phyloP scores from a whole-genome alignment of 2,329 filamentous ascomycete genomes.

The Penicillium digitatum region DNA sequence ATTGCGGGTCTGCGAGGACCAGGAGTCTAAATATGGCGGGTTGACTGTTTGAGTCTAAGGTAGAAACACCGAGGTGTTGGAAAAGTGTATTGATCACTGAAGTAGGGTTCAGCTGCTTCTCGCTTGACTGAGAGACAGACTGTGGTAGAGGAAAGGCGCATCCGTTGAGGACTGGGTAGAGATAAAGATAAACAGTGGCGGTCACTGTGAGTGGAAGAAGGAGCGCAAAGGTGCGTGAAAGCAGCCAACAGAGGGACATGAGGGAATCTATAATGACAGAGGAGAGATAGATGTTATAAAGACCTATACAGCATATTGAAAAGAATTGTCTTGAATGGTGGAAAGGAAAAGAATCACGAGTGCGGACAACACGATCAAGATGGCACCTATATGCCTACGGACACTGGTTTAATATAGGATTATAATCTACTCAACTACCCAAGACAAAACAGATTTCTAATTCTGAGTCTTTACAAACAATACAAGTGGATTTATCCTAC shows the following conservation, averaged over 20 bases:
- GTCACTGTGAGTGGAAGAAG: conserved; percentile 64
- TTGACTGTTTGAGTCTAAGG: conserved; percentile 13
- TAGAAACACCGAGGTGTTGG: conserved; percentile 31
- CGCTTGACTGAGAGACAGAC: conserved; percentile 1
- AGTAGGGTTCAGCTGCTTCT: conserved; percentile 11
- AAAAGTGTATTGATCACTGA: conserved; percentile 36
- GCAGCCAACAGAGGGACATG: conserved; percentile 50
- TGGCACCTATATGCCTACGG: background rate
- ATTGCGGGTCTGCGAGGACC: conserved; percentile 83
- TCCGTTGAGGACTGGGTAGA: conserved; percentile 75
- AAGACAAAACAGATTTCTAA: background rate
- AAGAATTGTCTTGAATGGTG: conserved; percentile 1
- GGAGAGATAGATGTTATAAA: conserved; percentile 9
- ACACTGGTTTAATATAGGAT: too few species aligned
- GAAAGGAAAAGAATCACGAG: conserved; percentile 2
- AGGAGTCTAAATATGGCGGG: conserved; percentile 79
- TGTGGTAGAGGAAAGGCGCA: conserved; percentile 69
- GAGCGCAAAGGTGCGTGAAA: conserved; percentile 47
- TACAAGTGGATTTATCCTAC: too few species aligned
- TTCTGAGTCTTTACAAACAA: background rate
- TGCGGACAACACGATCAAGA: background rate
- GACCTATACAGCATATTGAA: conserved; percentile 22
- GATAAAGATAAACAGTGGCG: conserved; percentile 74
- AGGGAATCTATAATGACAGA: conserved; percentile 22
- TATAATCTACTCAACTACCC: too few species aligned